Evolutionary conservation across 768 basidiomycete species (phyloP), one percentile per base, ranked within the genome.

Genomic region (Boletus edulis): DNA sequence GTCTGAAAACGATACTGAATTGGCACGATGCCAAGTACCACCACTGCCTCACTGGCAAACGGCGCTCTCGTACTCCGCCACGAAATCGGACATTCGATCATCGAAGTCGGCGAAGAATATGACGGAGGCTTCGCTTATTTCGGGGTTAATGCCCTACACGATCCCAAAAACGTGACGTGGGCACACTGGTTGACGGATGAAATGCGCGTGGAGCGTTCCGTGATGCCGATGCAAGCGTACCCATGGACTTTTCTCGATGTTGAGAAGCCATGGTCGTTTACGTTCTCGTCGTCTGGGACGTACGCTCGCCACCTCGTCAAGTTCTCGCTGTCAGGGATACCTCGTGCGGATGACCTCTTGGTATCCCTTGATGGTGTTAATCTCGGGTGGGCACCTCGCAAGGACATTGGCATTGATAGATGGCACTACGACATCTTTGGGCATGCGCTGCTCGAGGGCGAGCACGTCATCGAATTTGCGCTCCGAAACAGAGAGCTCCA

Each of bases 41-140:
- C 88, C 52, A 92, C 90, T 11, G 81, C 89, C 2, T 91, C 89
- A 1, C 68, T 81, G 18, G 76, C 82, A 13, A 92, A 91, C 51
- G 89, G 89, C 0, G 81, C 87, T 17, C 78, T 88, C 18, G 87
- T 91, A 7, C 78, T 91, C 31, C 80, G 88, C 7, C 89, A 90
- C 62, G 89, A 91, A 68, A 80, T 91, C 1, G 89, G 89, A 0
- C 89, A 92, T 70, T 89, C 87, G 22, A 81, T 91, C 46, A 87
- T 91, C 60, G 73, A 81, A 8, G 84, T 89, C 18, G 90, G 90
- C 5, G 90, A 91, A 70, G 89, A 91, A 71, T 91, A 92, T 64
- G 90, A 91, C 59, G 89, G 89, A 13, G 89, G 87, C 5, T 82
- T 70, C 56, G 84, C 76, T 4, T 92, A 91, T 67, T 88, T 78